Base-by-base conservation (phyloP, 2,329 filamentous ascomycete species). In the Graphiopsis chlorocephala region DNA sequence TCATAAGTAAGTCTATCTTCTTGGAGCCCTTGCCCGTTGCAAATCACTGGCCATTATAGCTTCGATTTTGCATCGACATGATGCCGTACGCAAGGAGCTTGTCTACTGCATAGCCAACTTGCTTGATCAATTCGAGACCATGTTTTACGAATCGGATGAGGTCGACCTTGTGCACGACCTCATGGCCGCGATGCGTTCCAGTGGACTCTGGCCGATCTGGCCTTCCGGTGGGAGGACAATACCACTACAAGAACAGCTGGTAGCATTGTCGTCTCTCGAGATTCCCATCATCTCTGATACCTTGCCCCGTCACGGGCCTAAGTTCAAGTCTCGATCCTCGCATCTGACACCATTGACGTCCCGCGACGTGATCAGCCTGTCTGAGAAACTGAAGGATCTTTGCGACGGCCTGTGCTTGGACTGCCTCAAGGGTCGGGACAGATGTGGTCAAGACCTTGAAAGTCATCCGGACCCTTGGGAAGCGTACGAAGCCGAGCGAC, bases 401-500 rank as follows among this genome's bases (percentile, higher is more conserved):
- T 45, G 58, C 29, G 42, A 48, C 5, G 66, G 66, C 1, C 52
- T 66, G 3, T 68, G 64, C 25, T 28, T 68, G 26, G 66, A 68
- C 23, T 68, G 66, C 50, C 33, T 66, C 15, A 42, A 55, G 15
- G 14, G 47, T 14, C 23, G 33, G 1, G 61, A 61, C 15, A 25
- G 3, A 12, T 62, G 59, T 23, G 15, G 47, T 23, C 25, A 52
- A n/a, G 12, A 26, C n/a, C n/a, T n/a, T n/a, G n/a, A n/a, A n/a
- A n/a, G n/a, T 11, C 59, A 61, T 23, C 45, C 52, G 8, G 31
- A 52, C 1, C 23, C 48, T 5, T 52, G 48, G 48, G 25, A 3
- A 12, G 17, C 15, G 3, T 52, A 52, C 17, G 31, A 33, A 33
- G 31, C 12, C 5, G 11, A 33, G 12, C 31, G 31, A 33, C 1